phyloP scores from a whole-genome alignment of 495 filamentous ascomycete genomes.

The Aspergillus panamensis region DNA sequence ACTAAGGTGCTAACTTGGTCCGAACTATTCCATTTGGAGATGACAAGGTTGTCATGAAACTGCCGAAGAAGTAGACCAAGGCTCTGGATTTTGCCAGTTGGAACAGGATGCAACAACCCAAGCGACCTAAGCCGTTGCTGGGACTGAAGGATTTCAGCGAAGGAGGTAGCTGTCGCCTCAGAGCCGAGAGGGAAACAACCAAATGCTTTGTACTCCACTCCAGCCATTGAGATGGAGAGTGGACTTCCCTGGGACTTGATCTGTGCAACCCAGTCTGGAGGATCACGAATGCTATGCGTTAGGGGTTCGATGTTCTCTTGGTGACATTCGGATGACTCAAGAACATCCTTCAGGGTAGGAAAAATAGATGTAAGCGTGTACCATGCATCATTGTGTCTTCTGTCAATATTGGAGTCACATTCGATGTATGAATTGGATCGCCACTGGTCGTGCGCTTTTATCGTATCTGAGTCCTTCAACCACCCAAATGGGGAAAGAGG shows the following conservation, averaged over 20 bases:
- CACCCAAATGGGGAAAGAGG: constrained; percentile 55
- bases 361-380: constrained; percentile 28
- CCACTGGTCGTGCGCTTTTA: constrained; percentile 51
- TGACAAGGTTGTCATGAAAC: constrained; percentile 30
- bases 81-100: constrained; percentile 32
- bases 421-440: constrained; percentile 40
- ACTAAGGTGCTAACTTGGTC: constrained; percentile 27
- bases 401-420: constrained; percentile 9
- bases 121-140: constrained; percentile 48
- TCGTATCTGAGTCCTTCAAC: constrained; percentile 52
- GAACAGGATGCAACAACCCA: constrained; percentile 45
- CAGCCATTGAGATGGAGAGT: constrained; percentile 47
- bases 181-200: constrained; percentile 58
- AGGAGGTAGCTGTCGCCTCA: constrained; percentile 40
- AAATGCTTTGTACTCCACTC: constrained; percentile 43
- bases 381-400: constrained; percentile 25
- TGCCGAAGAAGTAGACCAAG: constrained; percentile 31
- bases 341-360: constrained; percentile 26
- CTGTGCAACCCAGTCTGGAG: constrained; percentile 40
- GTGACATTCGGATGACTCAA: constrained; percentile 27
- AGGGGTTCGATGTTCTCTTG: constrained; percentile 9
- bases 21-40: constrained; percentile 13
- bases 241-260: constrained; percentile 41
- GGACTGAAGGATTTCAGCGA: constrained; percentile 47
- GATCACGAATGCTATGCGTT: constrained; percentile 27